These are phyloP conservation scores for Gonium pectorale DNA, from an alignment of 139 green algal genomes.

Conservation along the genomic window DNA sequence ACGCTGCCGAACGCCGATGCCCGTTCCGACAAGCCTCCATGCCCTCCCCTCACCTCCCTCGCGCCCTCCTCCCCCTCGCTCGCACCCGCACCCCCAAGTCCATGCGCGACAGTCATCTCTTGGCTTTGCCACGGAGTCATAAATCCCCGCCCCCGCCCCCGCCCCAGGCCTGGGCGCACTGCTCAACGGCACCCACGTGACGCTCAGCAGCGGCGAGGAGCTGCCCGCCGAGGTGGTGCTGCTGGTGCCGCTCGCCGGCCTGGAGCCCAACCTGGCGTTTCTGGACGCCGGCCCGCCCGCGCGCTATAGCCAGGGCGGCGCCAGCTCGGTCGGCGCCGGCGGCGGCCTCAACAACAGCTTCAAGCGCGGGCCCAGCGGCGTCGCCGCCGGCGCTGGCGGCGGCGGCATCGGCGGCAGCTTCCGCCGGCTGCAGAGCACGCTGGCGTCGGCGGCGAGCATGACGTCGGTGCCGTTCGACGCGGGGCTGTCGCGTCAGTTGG, in stretches of 20 bases:
- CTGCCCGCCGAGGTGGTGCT: constrained; percentile 27
- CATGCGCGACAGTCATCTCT: too few relatives aligned
- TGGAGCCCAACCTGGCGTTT: constrained; percentile 22
- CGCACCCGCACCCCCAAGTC: too few relatives aligned
- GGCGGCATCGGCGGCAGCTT: not conserved
- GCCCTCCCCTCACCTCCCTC: too few relatives aligned
- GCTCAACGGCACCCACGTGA: constrained; percentile 39
- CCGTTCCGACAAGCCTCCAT: too few relatives aligned
- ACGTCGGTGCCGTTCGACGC: not conserved
- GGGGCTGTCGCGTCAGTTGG: not conserved
- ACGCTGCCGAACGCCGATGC: too few relatives aligned
- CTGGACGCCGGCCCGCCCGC: not conserved
- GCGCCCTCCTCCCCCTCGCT: too few relatives aligned
- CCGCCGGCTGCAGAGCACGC: too few relatives aligned
- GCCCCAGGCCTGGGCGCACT: not conserved
- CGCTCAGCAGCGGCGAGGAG: constrained; percentile 27
- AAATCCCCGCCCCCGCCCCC: not conserved
- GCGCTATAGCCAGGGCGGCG: not conserved
- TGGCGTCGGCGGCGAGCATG: not conserved
- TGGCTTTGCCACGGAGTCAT: not conserved
- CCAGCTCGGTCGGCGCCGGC: constrained; percentile 11
- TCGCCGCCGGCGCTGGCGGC: not conserved
- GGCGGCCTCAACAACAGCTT: not conserved
- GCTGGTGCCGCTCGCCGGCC: constrained; percentile 6
- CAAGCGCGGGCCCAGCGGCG: not conserved